Evolutionary conservation across 805 yeast species (phyloP).

Genomic region (Ogataea trehaloabstinens): DNA sequence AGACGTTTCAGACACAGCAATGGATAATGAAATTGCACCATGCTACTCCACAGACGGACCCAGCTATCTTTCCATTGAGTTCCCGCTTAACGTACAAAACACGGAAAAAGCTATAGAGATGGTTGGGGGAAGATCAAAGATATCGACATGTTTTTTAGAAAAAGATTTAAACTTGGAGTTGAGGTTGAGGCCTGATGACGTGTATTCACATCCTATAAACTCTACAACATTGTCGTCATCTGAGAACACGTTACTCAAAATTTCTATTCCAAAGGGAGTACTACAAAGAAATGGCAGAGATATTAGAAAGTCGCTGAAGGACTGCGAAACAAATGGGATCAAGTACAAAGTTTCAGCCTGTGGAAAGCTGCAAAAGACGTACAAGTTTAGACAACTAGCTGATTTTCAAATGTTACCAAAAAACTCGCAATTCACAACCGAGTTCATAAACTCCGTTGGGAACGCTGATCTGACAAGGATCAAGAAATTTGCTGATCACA

Average conservation of each 20-base stretch:
- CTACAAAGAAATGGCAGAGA: slow-evolving; percentile 41
- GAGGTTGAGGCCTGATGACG: slow-evolving; percentile 32
- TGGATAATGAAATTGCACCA: slow-evolving; percentile 14
- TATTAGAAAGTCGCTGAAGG: slow-evolving; percentile 40
- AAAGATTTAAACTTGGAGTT: slow-evolving; percentile 29
- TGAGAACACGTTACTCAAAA: slow-evolving; percentile 58
- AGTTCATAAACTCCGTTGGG: slow-evolving; percentile 39
- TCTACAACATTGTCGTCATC: slow-evolving; percentile 45
- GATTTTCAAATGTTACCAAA: slow-evolving; percentile 78
- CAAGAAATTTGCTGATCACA: slow-evolving; percentile 35
- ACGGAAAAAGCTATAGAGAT: slow-evolving; percentile 59
- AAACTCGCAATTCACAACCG: slow-evolving; percentile 48
- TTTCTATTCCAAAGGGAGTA: slow-evolving; percentile 57
- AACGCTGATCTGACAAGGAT: slow-evolving; percentile 42
- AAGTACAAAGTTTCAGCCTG: slow-evolving; percentile 53
- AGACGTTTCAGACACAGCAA: not conserved
- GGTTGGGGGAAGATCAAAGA: slow-evolving; percentile 60
- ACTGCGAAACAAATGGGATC: slow-evolving; percentile 32
- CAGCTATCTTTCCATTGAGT: slow-evolving; percentile 69
- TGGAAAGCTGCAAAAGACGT: slow-evolving; percentile 65
- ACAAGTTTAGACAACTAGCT: slow-evolving; percentile 78
- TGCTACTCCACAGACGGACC: slow-evolving; percentile 66
- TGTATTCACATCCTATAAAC: slow-evolving; percentile 58
- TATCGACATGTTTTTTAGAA: slow-evolving; percentile 41
- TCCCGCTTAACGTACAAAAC: slow-evolving; percentile 70